Evolutionary conservation across 352 stramenopile genomes (phyloP).

Genomic region (Peronospora belbahrii): DNA sequence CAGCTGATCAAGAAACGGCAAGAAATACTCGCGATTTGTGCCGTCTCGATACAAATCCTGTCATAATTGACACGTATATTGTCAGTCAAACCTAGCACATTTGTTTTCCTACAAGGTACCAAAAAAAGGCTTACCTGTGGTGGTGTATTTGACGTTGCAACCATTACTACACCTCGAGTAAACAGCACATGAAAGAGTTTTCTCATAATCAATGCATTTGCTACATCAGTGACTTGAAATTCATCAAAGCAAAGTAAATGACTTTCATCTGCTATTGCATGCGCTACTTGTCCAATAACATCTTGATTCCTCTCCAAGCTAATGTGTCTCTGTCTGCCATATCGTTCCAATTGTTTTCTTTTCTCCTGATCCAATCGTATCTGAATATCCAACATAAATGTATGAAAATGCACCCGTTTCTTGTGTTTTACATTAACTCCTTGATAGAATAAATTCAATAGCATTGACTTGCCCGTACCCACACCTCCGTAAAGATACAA

Average conservation of each 20-base stretch:
- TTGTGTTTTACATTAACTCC: conserved; percentile 55
- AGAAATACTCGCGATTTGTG: conserved; percentile 94
- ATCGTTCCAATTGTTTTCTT: conserved; percentile 65
- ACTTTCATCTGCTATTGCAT: conserved; percentile 80
- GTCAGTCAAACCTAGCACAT: neutral
- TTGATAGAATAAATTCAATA: conserved; percentile 94
- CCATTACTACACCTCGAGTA: conserved; percentile 84
- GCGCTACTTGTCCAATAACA: conserved; percentile 71
- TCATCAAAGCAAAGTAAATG: conserved; percentile 96
- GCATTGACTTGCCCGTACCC: conserved; percentile 94
- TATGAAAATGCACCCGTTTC: conserved; percentile 94
- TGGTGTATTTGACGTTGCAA: conserved; percentile 93
- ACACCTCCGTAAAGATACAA: conserved; percentile 94
- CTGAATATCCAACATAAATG: conserved; percentile 96
- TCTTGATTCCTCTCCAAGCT: conserved; percentile 57
- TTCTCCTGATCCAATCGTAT: conserved; percentile 87
- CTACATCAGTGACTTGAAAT: conserved; percentile 97
- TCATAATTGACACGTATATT: conserved; percentile 8
- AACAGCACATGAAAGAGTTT: conserved; percentile 92
- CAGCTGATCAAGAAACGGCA: conserved; percentile 94
- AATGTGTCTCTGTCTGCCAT: conserved; percentile 84
- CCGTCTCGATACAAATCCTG: conserved; percentile 92
- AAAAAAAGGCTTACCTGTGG: conserved; percentile 29
- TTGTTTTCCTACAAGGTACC: neutral
- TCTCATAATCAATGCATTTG: conserved; percentile 94